A percentile compares a stretch with the other conserved stretches of the same genome.
These are phyloP conservation scores for Teratosphaeria epicoccoides DNA, from an alignment of 2,329 filamentous ascomycete species.

Conservation along the genomic window DNA sequence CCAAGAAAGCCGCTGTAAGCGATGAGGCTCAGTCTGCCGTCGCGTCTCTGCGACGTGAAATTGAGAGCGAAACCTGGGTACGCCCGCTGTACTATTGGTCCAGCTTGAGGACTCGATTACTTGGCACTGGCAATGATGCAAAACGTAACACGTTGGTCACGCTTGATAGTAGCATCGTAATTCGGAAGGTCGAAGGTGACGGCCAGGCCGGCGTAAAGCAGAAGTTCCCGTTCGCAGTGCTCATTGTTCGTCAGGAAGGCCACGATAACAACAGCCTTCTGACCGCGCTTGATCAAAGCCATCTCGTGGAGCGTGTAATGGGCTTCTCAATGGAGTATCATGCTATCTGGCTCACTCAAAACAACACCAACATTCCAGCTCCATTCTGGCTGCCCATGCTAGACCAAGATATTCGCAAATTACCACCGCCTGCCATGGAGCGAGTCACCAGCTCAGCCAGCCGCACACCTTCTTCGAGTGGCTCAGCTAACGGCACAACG, in stretches of 20 bases:
- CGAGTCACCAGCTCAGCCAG: slow-evolving; percentile 7
- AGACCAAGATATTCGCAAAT: slow-evolving; percentile 42
- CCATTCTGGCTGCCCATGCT: slow-evolving; percentile 42
- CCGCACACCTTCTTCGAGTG: slow-evolving; percentile 27
- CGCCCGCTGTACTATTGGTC: slow-evolving; percentile 37
- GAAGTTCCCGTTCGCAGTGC: slow-evolving; percentile 41
- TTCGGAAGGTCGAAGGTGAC: slow-evolving; percentile 24
- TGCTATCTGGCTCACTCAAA: slow-evolving; percentile 40
- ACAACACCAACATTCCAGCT: slow-evolving; percentile 35
- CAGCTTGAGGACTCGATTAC: slow-evolving; percentile 38
- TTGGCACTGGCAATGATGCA: slow-evolving; percentile 33
- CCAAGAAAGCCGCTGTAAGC: slow-evolving; percentile 9
- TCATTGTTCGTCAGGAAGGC: slow-evolving; percentile 42
- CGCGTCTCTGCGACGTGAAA: slow-evolving; percentile 30
- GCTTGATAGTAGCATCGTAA: slow-evolving; percentile 37
- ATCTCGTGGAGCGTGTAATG: slow-evolving; percentile 42
- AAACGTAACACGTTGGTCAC: slow-evolving; percentile 33
- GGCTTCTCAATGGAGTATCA: slow-evolving; percentile 46
- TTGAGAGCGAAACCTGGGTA: slow-evolving; percentile 34
- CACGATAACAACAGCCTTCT: slow-evolving; percentile 29
- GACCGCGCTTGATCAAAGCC: slow-evolving; percentile 35
- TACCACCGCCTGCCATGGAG: slow-evolving; percentile 30
- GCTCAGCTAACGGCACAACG: slow-evolving; percentile 27
- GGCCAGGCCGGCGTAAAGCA: slow-evolving; percentile 6
- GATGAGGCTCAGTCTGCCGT: slow-evolving; percentile 15